These are phyloP conservation scores for Botrytis porri DNA, from an alignment of 2,329 filamentous ascomycete genomes.

Conservation along the genomic window DNA sequence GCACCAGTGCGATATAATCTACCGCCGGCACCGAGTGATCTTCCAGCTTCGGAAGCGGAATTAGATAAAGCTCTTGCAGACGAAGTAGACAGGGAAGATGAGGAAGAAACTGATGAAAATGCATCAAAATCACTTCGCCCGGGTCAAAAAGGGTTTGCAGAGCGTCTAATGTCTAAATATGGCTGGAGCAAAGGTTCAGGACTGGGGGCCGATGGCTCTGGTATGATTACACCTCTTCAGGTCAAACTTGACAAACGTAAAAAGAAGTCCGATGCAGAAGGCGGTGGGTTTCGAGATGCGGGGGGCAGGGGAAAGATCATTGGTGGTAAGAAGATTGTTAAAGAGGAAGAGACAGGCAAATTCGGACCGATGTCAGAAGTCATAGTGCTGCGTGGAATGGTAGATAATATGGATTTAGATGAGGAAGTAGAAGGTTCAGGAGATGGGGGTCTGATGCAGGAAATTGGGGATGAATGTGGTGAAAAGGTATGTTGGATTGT, in stretches of 20 bases:
- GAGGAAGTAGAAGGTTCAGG: constrained; percentile 67
- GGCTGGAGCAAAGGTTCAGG: constrained; percentile 89
- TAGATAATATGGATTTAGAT: constrained; percentile 77
- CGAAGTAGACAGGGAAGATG: constrained; percentile 39
- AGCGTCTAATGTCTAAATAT: constrained; percentile 88
- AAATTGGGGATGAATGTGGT: constrained; percentile 91
- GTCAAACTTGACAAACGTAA: constrained; percentile 85
- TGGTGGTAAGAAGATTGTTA: constrained; percentile 58
- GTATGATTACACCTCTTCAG: constrained; percentile 79
- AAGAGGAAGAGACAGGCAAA: constrained; percentile 48
- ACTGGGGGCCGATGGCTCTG: constrained; percentile 75
- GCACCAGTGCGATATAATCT: constrained; percentile 72
- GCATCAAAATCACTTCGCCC: constrained; percentile 62
- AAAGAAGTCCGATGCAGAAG: constrained; percentile 73
- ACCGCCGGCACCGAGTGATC: constrained; percentile 49
- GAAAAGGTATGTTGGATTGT: constrained; percentile 57
- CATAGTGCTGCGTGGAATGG: constrained; percentile 78
- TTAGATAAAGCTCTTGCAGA: constrained; percentile 46
- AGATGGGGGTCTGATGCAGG: constrained; percentile 71
- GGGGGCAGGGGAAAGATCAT: constrained; percentile 74
- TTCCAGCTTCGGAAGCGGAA: constrained; percentile 52
- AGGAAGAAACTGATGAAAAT: constrained; percentile 37
- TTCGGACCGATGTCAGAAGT: constrained; percentile 78
- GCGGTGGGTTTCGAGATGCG: constrained; percentile 69
- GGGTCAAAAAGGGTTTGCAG: constrained; percentile 79